Percentiles rank a stretch among this genome's conserved stretches.
Evolutionary conservation across 257 asterid genomes (phyloP).

Genomic region (Avicennia marina): DNA sequence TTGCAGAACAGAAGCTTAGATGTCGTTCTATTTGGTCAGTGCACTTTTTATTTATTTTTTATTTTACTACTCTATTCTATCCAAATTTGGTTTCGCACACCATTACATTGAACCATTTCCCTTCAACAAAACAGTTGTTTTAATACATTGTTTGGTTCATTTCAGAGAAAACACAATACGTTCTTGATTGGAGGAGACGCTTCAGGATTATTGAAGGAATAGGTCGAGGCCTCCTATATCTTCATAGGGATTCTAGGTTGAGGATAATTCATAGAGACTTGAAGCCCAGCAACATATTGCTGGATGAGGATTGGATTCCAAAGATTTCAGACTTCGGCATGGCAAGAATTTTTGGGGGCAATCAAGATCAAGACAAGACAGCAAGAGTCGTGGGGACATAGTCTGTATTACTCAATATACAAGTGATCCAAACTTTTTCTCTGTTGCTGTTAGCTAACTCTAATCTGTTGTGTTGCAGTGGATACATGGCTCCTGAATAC

Average conservation of each 20-base stretch:
- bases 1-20: slow-evolving; percentile 39
- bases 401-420: slow-evolving; percentile 14
- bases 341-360: slow-evolving; percentile 31
- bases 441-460: too few species aligned
- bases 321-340: slow-evolving; percentile 39
- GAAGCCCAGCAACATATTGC: slow-evolving; percentile 27
- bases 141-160: not conserved
- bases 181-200: slow-evolving; percentile 24
- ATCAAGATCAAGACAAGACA: slow-evolving; percentile 24
- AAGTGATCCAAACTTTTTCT: too few species aligned
- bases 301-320: slow-evolving; percentile 23
- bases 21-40: slow-evolving; percentile 30
- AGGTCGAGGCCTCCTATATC: slow-evolving; percentile 38
- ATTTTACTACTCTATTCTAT: too few species aligned
- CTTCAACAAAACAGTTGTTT: too few species aligned
- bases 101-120: too few species aligned
- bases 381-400: slow-evolving; percentile 29
- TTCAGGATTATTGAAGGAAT: slow-evolving; percentile 26
- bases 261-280: slow-evolving; percentile 35
- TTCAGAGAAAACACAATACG: not conserved
- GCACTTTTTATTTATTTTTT: not conserved
- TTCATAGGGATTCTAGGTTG: slow-evolving; percentile 33
- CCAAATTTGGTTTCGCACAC: too few species aligned
- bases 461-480: not conserved
- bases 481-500: too few species aligned